Base-by-base conservation (phyloP, 805 yeast species). In the Suhomyces emberorum region DNA sequence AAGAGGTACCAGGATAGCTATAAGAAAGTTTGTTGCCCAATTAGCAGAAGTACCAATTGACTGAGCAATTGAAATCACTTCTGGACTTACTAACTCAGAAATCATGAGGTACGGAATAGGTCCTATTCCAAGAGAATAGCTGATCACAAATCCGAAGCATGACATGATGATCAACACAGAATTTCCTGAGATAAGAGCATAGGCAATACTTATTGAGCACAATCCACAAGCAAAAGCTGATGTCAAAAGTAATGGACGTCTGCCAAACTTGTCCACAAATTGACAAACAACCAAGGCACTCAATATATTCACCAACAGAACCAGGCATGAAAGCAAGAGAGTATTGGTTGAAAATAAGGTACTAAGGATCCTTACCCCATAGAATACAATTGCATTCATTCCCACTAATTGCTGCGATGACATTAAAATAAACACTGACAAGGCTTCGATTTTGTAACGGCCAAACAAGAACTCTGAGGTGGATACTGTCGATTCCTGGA, bases 91-190 rank as follows among this genome's bases (percentile, higher is more conserved):
- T 28, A 65, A 51, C 37, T 65, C 71, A 9, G 62, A 52, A 1
- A 63, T 48, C 64, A 65, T 63, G 42, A 65, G 43, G 31, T 59
- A 65, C 11, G 69, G 69, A 18, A 65, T 46, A 14, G 66, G 68
- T 9, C 67, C 65, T 15, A 65, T 41, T 1, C 70, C 71, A 5
- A 61, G 32, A 6, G 69, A 53, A 38, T 51, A 64, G 15, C 65
- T 63, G 30, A 59, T 35, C 8, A 59, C 55, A 36, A 61, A 65
- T 4, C 52, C 54, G 39, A 59, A 60, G 40, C 70, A 63, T 3
- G 45, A 34, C 3, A 59, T 59, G 2, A 59, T 41, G 7, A 57
- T 41, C 15, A 45, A 35, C 9, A 32, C 16, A 17, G 51, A 51
- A 17, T 15, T 15, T 1, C 39, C 34, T 15, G 40, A 14, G 3